phyloP scores from a whole-genome alignment of 176 grass and related monocot species.

The Tillandsia leiboldiana region DNA sequence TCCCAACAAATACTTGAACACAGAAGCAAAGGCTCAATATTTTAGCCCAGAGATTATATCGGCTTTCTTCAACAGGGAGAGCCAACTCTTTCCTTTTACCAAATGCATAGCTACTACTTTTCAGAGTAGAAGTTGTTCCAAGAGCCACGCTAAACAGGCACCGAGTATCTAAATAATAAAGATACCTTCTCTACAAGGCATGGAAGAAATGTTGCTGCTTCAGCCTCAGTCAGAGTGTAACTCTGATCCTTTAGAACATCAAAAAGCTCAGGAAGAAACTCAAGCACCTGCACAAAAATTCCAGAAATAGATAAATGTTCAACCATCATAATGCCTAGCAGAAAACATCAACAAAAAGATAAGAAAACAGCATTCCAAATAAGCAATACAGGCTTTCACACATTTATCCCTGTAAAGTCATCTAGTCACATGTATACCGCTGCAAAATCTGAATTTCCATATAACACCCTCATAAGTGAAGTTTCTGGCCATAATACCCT shows the following conservation, averaged over 20 bases:
- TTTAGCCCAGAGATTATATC: too few relatives aligned
- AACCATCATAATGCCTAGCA: constrained; percentile 5
- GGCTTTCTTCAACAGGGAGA: too few relatives aligned
- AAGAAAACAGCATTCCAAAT: constrained; percentile 7
- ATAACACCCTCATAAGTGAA: too few relatives aligned
- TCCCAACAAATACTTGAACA: background rate
- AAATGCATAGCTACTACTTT: too few relatives aligned
- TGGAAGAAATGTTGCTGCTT: constrained; percentile 91
- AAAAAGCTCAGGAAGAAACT: constrained; percentile 97
- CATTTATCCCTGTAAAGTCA: too few relatives aligned
- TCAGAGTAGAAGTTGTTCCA: too few relatives aligned
- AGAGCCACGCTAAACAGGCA: background rate
- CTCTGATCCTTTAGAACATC: constrained; percentile 78
- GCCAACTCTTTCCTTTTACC: too few relatives aligned
- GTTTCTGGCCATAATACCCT: too few relatives aligned
- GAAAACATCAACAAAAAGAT: background rate
- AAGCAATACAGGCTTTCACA: background rate
- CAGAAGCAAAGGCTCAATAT: too few relatives aligned
- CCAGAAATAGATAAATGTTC: constrained; percentile 15
- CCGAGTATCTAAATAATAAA: background rate
- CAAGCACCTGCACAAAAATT: constrained; percentile 57
- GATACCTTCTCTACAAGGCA: constrained; percentile 86
- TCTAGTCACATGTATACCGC: too few relatives aligned
- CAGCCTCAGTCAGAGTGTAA: constrained; percentile 84
- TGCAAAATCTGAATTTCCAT: too few relatives aligned